Evolutionary conservation across 23 red algal genomes (phyloP).

Genomic region (Gracilaria gracilis): DNA sequence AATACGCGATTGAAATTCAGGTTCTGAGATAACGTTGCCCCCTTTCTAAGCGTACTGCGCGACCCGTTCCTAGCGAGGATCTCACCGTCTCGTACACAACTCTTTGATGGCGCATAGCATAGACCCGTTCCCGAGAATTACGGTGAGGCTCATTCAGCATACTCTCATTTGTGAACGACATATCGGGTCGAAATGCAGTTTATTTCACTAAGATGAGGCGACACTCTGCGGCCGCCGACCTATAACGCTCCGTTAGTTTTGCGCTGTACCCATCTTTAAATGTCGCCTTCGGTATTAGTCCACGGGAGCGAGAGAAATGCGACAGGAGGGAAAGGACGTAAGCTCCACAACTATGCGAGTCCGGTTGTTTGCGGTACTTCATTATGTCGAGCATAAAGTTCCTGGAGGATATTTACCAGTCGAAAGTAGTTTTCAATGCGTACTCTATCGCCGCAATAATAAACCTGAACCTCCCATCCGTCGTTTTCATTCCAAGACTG

Average conservation of each 20-base stretch:
- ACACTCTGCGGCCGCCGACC: neutral
- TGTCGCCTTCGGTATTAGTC: neutral
- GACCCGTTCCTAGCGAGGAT: neutral
- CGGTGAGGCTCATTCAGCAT: neutral
- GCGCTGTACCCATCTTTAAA: neutral
- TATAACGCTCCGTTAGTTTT: neutral
- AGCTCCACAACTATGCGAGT: conserved; percentile 8
- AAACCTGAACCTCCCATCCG: neutral
- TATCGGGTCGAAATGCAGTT: neutral
- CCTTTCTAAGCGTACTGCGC: neutral
- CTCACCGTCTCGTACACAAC: neutral
- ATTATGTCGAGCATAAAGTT: conserved; percentile 18
- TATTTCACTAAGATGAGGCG: neutral
- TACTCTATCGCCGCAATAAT: conserved; percentile 4
- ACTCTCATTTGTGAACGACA: neutral
- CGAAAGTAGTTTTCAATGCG: neutral
- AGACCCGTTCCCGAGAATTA: neutral
- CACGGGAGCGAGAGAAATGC: neutral
- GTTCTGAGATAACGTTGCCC: too few species aligned
- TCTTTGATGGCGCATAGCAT: neutral
- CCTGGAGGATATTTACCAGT: neutral
- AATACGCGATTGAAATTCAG: too few species aligned
- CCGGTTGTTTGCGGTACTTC: neutral
- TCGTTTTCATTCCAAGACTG: neutral
- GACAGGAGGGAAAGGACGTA: neutral